Evolutionary conservation across 495 filamentous ascomycete species (phyloP).

Genomic region (Cercophora newfieldiana): DNA sequence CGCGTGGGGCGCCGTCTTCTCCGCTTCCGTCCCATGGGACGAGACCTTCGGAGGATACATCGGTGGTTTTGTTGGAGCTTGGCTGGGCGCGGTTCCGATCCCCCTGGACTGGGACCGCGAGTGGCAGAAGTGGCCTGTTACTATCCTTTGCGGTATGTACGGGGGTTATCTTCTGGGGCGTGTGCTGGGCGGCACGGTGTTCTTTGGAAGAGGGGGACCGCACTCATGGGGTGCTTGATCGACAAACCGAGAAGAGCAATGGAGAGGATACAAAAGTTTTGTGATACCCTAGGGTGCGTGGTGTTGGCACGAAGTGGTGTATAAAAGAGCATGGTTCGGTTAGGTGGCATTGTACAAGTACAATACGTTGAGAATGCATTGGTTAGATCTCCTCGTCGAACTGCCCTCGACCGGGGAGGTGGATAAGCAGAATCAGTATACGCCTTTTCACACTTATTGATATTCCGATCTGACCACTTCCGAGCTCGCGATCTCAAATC

Average conservation of each 20-base stretch:
- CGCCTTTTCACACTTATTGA: too few relatives aligned
- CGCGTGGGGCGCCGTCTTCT: conserved; percentile 72
- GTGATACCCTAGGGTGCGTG: background rate
- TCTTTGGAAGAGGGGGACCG: conserved; percentile 37
- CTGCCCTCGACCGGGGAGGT: too few relatives aligned
- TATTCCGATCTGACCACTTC: background rate
- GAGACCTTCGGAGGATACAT: conserved; percentile 67
- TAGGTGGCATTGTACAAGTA: background rate
- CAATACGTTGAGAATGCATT: background rate
- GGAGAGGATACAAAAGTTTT: background rate
- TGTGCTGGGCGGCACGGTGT: conserved; percentile 39
- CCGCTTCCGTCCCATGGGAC: conserved; percentile 58
- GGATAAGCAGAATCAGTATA: too few relatives aligned
- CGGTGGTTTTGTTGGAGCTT: conserved; percentile 64
- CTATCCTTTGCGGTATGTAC: conserved; percentile 58
- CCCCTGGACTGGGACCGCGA: conserved; percentile 93
- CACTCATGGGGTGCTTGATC: background rate
- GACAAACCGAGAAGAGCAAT: background rate
- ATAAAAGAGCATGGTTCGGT: background rate
- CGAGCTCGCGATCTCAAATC: background rate
- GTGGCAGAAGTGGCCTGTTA: conserved; percentile 98
- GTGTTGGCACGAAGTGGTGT: background rate
- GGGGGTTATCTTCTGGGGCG: conserved; percentile 41
- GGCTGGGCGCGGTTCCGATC: conserved; percentile 87
- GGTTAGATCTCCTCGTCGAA: background rate